Base-by-base conservation (phyloP, 257 asterid species). In the Euphrasia confusa region DNA sequence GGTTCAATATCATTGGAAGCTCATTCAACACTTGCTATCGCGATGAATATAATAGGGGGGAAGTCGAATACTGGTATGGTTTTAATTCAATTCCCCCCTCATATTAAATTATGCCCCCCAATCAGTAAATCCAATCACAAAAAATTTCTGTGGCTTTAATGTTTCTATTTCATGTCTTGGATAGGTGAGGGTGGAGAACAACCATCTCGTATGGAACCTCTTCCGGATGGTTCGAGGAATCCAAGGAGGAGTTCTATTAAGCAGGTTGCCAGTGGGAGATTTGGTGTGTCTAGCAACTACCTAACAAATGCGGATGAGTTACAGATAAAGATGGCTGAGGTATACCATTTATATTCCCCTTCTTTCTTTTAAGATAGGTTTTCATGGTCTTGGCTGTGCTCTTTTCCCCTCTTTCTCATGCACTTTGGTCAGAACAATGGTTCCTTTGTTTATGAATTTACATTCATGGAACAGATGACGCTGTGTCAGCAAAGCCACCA, bases 291-390 rank as follows among this genome's bases (percentile, higher is more conserved):
- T 73, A 93, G 92, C 74, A 89, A 85, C 74, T 93, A 93, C 75
- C 96, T 93, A 40, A 85, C 97, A 59, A 93, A 93, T 69, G 97
- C 99, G 0, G 97, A 87, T 58, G 99, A 93, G 75, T 58, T 93
- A 33, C 99, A 93, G 70, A 93, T 93, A 67, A 93, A 93, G 78
- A 89, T 93, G 97, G 99, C 99, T 60, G 97, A 93, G 99, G 99
- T 92, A 80, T 48, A 40, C 60, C 60, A 68, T 30, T 42, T 63
- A 17, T 21, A 21, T 72, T 40, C 45, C 10, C 28, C 39, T 30
- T 30, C 21, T 45, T 65, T 28, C 32, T 39, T 44, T 59, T 18
- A 56, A 27, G 58, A 42, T 18, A 63, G 57, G 60, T 12, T 18
- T 33, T 49, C 47, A n/a, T 65, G 67, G 47, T 63, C 58, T 42